phyloP scores from a whole-genome alignment of 1,139 yeast genomes.

The Nadsonia commutata region DNA sequence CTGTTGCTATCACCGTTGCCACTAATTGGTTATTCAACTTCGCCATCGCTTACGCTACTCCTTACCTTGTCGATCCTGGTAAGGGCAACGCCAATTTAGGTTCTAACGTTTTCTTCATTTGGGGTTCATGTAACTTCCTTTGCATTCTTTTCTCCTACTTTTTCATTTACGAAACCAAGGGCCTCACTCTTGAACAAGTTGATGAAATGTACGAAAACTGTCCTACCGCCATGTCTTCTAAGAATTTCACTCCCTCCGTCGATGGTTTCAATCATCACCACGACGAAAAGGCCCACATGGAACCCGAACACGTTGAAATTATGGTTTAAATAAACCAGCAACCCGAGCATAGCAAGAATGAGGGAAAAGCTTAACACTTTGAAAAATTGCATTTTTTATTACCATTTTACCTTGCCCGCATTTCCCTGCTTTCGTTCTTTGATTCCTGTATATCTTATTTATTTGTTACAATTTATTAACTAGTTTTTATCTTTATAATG shows the following conservation, averaged over 20 bases:
- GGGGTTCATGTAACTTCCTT: slow-evolving; percentile 37
- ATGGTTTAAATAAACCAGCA: too few species aligned
- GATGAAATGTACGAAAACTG: slow-evolving; percentile 33
- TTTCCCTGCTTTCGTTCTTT: too few species aligned
- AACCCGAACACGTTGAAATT: slow-evolving; percentile 1
- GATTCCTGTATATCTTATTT: too few species aligned
- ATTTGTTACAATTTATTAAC: too few species aligned
- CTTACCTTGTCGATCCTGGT: slow-evolving; percentile 52
- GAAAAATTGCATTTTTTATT: too few species aligned
- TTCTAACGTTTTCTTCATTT: slow-evolving; percentile 44
- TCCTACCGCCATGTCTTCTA: slow-evolving; percentile 4
- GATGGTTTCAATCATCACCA: slow-evolving; percentile 5
- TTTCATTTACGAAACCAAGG: slow-evolving; percentile 58
- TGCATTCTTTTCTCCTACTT: slow-evolving; percentile 43
- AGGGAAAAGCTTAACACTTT: too few species aligned
- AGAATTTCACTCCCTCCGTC: slow-evolving; percentile 3
- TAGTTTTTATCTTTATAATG: too few species aligned
- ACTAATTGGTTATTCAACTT: slow-evolving; percentile 66
- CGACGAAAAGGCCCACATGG: slow-evolving; percentile 1
- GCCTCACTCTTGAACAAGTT: slow-evolving; percentile 58
- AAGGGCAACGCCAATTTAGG: slow-evolving; percentile 33
- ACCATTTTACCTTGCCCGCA: too few species aligned
- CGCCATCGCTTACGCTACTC: slow-evolving; percentile 52
- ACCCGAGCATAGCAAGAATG: too few species aligned
- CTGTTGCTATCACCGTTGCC: slow-evolving; percentile 57